Percentiles rank a stretch among this genome's conserved stretches.
phyloP scores from a whole-genome alignment of 2,329 filamentous ascomycete species.

The Periconia sp. region DNA sequence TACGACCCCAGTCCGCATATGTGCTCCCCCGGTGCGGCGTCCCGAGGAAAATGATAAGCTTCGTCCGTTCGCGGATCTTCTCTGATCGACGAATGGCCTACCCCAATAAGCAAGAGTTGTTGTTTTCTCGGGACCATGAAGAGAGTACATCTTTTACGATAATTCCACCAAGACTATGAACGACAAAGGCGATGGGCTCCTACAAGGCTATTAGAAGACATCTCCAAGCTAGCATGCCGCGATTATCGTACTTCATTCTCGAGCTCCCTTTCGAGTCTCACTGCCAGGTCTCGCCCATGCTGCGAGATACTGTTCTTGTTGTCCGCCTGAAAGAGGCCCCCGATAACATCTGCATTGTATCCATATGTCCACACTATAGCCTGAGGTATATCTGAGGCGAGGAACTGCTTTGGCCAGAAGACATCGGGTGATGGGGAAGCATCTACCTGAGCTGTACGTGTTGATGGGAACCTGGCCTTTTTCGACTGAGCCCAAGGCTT shows the following conservation, averaged over 20 bases:
- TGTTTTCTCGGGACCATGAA: neutral
- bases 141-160: slow-evolving; percentile 45
- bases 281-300: slow-evolving; percentile 33
- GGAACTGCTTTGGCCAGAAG: slow-evolving; percentile 47
- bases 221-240: slow-evolving; percentile 2
- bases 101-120: slow-evolving; percentile 5
- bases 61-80: slow-evolving; percentile 29
- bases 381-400: slow-evolving; percentile 41
- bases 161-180: slow-evolving; percentile 48
- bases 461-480: neutral
- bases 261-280: slow-evolving; percentile 40
- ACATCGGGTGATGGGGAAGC: slow-evolving; percentile 4
- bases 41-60: slow-evolving; percentile 48
- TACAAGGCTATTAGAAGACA: slow-evolving; percentile 15
- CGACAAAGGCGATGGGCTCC: slow-evolving; percentile 45
- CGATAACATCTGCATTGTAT: slow-evolving; percentile 48
- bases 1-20: slow-evolving; percentile 39
- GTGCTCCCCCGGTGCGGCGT: slow-evolving; percentile 49
- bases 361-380: slow-evolving; percentile 50
- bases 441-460: slow-evolving; percentile 3
- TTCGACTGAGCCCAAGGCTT: slow-evolving; percentile 10
- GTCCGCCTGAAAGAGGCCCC: slow-evolving; percentile 41
- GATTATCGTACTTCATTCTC: slow-evolving; percentile 28
- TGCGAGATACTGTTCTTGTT: slow-evolving; percentile 48
- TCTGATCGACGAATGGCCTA: slow-evolving; percentile 42